Conservation (phyloP, 257 asterid species). For the Fraxinus excelsior region DNA sequence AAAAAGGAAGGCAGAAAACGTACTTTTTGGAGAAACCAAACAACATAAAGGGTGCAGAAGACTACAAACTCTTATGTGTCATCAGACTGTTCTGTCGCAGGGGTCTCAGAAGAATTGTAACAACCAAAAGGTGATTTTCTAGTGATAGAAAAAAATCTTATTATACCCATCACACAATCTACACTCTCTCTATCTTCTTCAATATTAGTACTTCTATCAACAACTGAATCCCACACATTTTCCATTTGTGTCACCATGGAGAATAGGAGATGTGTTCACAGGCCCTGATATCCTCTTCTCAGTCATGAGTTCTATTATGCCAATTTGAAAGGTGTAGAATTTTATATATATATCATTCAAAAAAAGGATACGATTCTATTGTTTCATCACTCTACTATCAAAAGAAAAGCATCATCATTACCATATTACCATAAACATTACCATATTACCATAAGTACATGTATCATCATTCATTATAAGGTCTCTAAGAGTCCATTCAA, state of each 20-base stretch:
- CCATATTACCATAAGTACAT: not conserved
- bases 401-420: not conserved
- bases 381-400: not conserved
- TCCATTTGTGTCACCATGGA: constrained; percentile 8
- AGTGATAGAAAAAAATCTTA: not conserved
- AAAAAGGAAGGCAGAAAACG: not conserved
- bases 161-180: constrained; percentile 5
- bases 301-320: not conserved
- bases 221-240: not conserved
- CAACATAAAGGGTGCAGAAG: not conserved
- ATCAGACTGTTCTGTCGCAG: not conserved
- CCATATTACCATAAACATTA: not conserved
- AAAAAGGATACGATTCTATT: not conserved
- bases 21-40: not conserved
- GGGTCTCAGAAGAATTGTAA: not conserved
- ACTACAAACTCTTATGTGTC: not conserved
- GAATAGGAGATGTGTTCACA: constrained; percentile 4
- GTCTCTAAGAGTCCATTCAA: not conserved
- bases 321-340: not conserved
- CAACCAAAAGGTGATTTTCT: not conserved
- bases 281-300: not conserved
- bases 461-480: not conserved
- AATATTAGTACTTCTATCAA: not conserved
- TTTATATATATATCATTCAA: not conserved
- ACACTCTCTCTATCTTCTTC: constrained; percentile 2